A percentile compares a stretch with the other conserved stretches of the same genome.
phyloP scores from a whole-genome alignment of 2,329 filamentous ascomycete species.

The Didymella keratinophila region DNA sequence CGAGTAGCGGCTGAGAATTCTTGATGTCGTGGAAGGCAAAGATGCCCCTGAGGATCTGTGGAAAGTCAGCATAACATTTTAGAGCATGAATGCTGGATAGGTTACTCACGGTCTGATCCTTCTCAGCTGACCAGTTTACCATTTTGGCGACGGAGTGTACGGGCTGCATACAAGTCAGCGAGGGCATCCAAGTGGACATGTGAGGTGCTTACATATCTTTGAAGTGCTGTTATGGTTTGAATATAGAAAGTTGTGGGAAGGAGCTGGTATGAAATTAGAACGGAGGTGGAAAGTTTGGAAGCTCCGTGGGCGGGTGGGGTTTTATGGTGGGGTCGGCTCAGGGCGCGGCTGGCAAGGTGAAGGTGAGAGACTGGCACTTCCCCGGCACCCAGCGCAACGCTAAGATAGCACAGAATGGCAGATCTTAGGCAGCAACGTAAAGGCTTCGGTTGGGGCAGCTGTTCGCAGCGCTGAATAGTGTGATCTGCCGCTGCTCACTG shows the following conservation, averaged over 20 bases:
- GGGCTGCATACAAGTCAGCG: background rate
- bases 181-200: no score
- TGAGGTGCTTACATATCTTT: background rate
- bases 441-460: background rate
- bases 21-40: slow-evolving; percentile 17
- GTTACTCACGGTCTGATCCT: background rate
- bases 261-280: no score
- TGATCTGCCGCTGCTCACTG: background rate
- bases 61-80: no score
- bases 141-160: background rate
- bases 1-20: background rate
- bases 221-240: background rate
- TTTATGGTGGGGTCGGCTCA: background rate
- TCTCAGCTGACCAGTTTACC: slow-evolving; percentile 5
- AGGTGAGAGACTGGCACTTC: slow-evolving; percentile 14
- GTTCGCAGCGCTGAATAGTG: no score
- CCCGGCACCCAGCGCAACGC: background rate
- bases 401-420: background rate
- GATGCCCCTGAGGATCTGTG: slow-evolving; percentile 15
- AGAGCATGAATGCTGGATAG: no score
- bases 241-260: background rate
- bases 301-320: background rate
- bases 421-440: accelerated
- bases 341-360: slow-evolving; percentile 6
- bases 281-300: background rate